Evolutionary conservation across 352 stramenopile genomes (phyloP).

Genomic region (Peronospora belbahrii): DNA sequence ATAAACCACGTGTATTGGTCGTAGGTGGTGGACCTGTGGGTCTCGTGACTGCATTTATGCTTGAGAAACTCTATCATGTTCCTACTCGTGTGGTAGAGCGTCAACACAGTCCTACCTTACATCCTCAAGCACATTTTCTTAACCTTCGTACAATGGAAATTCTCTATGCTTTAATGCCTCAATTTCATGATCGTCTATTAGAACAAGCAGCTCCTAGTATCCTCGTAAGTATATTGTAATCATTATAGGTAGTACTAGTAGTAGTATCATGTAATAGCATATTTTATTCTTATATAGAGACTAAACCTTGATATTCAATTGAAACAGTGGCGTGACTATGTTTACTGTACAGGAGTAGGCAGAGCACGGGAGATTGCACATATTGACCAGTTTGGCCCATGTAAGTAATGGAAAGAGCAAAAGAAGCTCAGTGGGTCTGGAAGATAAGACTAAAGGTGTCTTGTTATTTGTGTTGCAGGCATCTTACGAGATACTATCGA

Average conservation of each 20-base stretch:
- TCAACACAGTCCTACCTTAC: conserved; percentile 58
- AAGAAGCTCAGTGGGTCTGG: neutral
- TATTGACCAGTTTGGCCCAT: conserved; percentile 71
- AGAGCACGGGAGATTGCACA: conserved; percentile 61
- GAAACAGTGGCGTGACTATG: conserved; percentile 72
- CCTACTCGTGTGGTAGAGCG: conserved; percentile 71
- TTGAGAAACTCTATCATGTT: conserved; percentile 65
- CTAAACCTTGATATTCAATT: conserved; percentile 5
- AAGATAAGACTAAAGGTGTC: conserved; percentile 6
- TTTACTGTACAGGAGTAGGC: conserved; percentile 72
- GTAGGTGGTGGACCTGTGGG: conserved; percentile 69
- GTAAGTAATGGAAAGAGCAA: conserved; percentile 23
- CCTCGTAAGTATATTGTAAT: conserved; percentile 26
- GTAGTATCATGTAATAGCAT: no score
- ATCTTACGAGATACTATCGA: conserved; percentile 33
- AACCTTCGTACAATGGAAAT: conserved; percentile 93
- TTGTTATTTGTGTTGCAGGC: conserved; percentile 17
- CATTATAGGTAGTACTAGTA: no score
- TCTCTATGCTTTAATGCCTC: conserved; percentile 62
- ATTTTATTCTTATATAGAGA: neutral
- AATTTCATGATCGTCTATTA: conserved; percentile 64
- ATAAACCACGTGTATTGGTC: conserved; percentile 51
- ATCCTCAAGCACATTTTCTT: conserved; percentile 93
- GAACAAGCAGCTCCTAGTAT: conserved; percentile 49
- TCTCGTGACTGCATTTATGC: conserved; percentile 52